Conservation (phyloP, 164 flowering plant species). For the Dillenia suffruticosa region DNA sequence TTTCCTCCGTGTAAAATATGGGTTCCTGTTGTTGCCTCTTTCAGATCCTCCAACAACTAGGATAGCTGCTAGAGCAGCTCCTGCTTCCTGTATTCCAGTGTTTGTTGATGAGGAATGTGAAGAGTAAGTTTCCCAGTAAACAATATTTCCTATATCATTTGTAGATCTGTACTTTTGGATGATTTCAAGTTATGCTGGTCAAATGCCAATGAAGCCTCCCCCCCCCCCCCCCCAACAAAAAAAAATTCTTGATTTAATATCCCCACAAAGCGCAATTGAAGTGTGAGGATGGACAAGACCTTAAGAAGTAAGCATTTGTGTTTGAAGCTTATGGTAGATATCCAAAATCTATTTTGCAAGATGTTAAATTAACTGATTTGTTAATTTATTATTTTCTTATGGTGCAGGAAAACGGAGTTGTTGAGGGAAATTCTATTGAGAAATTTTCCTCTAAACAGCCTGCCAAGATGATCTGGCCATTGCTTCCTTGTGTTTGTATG, state of each 20-base stretch:
- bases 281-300: conserved; percentile 40
- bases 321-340: background rate
- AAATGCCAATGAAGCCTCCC: background rate
- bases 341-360: no score
- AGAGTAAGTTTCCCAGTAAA: conserved; percentile 40
- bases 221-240: background rate
- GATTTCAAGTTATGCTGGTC: background rate
- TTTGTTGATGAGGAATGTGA: conserved; percentile 84
- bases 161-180: background rate
- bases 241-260: background rate
- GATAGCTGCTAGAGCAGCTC: conserved; percentile 31
- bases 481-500: conserved; percentile 1
- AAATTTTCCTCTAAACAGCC: conserved; percentile 66
- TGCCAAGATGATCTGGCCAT: conserved; percentile 54
- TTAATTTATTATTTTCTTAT: background rate
- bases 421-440: conserved; percentile 78
- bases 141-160: background rate
- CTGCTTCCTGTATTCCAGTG: conserved; percentile 55
- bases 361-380: background rate
- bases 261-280: conserved; percentile 9
- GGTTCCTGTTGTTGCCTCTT: background rate
- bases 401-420: conserved; percentile 74
- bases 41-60: conserved; percentile 64
- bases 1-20: background rate
- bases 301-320: conserved; percentile 49